Evolutionary conservation across 257 asterid species (phyloP).

Genomic region (Solanum pennellii): DNA sequence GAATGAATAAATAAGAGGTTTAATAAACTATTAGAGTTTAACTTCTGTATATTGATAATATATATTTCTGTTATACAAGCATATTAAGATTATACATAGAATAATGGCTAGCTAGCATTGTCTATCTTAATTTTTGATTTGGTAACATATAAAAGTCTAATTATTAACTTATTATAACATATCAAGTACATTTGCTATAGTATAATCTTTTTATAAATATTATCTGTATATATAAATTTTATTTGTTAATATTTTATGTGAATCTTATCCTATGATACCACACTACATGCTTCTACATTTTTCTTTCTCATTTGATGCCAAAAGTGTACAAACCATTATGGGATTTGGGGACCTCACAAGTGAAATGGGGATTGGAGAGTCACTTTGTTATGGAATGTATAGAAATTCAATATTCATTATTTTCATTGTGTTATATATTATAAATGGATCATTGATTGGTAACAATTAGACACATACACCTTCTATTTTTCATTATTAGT

Average conservation of each 20-base stretch:
- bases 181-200: background rate
- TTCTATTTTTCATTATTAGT: background rate
- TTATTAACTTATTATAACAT: background rate
- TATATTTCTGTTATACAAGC: too few species aligned
- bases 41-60: fast-evolving
- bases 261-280: slow-evolving; percentile 3
- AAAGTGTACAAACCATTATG: background rate
- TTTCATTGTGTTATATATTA: background rate
- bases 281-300: slow-evolving; percentile 5
- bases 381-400: too few species aligned
- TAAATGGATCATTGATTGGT: background rate
- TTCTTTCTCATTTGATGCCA: slow-evolving; percentile 1
- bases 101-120: background rate
- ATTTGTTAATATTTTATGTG: background rate
- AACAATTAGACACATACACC: background rate
- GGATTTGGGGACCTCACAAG: background rate
- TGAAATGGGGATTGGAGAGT: background rate
- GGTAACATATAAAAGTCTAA: background rate
- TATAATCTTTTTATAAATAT: background rate
- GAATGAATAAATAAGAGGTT: background rate
- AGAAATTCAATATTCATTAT: background rate
- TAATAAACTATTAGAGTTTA: background rate
- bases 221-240: background rate
- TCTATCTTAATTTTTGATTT: background rate
- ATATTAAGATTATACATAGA: background rate